These are phyloP conservation scores for Phaseolus coccineus DNA, from an alignment of 331 rosid species.

Conservation along the genomic window DNA sequence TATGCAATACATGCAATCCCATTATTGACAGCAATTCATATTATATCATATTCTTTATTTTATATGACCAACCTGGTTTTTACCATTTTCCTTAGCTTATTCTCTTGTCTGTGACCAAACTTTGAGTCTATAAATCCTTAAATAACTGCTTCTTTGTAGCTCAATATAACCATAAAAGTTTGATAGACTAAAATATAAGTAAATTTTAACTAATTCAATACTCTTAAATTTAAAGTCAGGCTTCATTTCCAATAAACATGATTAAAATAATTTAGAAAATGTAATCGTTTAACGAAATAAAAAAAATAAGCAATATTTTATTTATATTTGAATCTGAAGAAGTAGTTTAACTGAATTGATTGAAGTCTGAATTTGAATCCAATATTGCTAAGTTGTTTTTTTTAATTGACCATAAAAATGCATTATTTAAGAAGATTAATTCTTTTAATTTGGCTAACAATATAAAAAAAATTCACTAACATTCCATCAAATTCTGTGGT, in stretches of 20 bases:
- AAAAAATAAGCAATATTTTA: no score
- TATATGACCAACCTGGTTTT: conserved; percentile 2
- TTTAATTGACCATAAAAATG: neutral
- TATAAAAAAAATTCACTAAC: neutral
- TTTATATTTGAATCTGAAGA: no score
- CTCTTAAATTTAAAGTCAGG: no score
- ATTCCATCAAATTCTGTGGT: neutral
- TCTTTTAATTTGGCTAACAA: neutral
- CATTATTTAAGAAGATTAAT: neutral
- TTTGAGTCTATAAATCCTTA: neutral
- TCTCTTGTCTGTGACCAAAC: conserved; percentile 11
- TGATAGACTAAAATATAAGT: no score
- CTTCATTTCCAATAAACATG: no score
- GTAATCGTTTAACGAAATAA: no score
- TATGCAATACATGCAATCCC: conserved; percentile 33
- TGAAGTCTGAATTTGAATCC: neutral
- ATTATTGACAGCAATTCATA: conserved; percentile 26
- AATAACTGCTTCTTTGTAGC: neutral
- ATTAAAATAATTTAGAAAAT: no score
- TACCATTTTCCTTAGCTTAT: conserved; percentile 17
- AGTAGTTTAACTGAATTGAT: neutral
- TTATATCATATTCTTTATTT: neutral
- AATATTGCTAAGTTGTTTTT: neutral
- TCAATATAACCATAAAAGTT: no score
- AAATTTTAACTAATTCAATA: no score